Evolutionary conservation across 1,284 basidiomycete species (phyloP), one percentile per base, ranked within the genome.

Genomic region (Puccinia horiana): DNA sequence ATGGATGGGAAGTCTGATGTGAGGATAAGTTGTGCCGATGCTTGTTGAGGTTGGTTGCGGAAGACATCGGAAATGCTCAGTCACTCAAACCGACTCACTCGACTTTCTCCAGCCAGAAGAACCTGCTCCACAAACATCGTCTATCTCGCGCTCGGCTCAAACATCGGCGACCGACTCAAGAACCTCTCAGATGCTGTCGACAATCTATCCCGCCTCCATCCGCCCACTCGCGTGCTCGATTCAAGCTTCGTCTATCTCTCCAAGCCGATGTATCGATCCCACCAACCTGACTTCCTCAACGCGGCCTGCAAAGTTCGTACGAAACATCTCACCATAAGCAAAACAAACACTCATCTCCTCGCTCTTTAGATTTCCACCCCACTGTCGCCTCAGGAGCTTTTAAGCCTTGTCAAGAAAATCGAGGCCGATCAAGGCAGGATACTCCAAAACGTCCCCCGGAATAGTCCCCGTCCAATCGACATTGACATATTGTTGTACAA

Each of bases 201-300:
- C 6, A 3, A 18, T 5, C 56, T 81, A 14, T 63, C 35, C 40
- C 11, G 4, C 29, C 37, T 6, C 0, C 84, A 86, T 16, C 83
- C 83, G 0, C 83, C 84, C 26, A 87, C 91, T 4, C 86, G 85
- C 85, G 88, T 96, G 20, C 88, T 93, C 37, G 90, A 94, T 84
- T 96, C 94, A 0, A 95, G 94, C 86, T 94, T 96, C 87, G 87
- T 99, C 88, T 99, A 99, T 86, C 93, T 98, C 88, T 96, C 93
- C 26, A 90, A 92, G 29, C 95, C 97, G 0, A 98, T 98, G 97
- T 99, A 99, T 87, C 92, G 96, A 35, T 90, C 90, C 23, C 92
- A 97, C 83, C 96, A 99, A 87, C 93, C 93, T 35, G 88, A 89
- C 42, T 99, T 99, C 87, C 90, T 94, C 83, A 99, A 99, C 86